A percentile compares a stretch with the other conserved stretches of the same genome.
Evolutionary conservation across 768 basidiomycete species (phyloP).

Genomic region (Leccinum subtestaceum): DNA sequence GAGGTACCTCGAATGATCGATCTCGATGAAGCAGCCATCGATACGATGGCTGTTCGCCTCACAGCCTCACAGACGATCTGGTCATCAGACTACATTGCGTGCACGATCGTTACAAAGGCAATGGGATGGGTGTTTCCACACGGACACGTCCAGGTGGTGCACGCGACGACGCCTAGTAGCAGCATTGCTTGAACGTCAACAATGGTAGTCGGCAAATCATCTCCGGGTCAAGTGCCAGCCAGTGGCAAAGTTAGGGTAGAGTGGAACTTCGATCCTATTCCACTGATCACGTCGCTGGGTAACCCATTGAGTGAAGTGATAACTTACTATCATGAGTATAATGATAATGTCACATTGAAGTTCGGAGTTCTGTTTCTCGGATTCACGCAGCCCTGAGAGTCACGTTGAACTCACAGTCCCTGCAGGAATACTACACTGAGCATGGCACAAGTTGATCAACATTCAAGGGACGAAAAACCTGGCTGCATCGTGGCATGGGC

Average conservation of each 20-base stretch:
- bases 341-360: not conserved
- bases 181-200: not conserved
- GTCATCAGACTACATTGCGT: slow-evolving; percentile 3
- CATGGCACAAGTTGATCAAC: not conserved
- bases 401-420: not conserved
- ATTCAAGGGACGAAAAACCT: not conserved
- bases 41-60: not conserved
- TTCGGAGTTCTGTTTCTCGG: not conserved
- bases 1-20: not conserved
- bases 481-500: not conserved
- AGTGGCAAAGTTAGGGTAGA: not conserved
- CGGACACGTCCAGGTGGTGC: not conserved
- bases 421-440: not conserved
- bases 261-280: not conserved
- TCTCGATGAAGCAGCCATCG: not conserved
- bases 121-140: slow-evolving; percentile 24
- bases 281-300: not conserved
- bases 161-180: not conserved
- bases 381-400: not conserved
- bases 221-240: not conserved
- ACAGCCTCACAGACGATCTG: not conserved
- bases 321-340: not conserved
- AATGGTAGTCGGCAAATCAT: not conserved
- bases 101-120: slow-evolving; percentile 14
- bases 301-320: not conserved